A percentile compares a stretch with the other conserved stretches of the same genome.
Evolutionary conservation across 306 rosid genomes (phyloP).

Genomic region (Vachellia collinsii): DNA sequence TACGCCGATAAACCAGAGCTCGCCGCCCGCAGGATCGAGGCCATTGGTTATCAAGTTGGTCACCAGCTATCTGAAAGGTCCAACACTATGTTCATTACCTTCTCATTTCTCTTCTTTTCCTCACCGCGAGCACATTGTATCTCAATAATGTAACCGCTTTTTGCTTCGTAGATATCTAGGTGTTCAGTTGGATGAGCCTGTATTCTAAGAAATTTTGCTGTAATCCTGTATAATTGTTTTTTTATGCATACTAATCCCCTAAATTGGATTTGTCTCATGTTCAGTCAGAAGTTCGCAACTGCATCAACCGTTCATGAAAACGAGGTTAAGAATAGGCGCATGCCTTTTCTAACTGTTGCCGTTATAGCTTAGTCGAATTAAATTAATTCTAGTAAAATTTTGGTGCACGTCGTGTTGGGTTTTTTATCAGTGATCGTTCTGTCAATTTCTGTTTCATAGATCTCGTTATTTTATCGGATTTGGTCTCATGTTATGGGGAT

Average conservation of each 20-base stretch:
- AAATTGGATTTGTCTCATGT: neutral
- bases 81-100: slow-evolving; percentile 3
- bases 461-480: neutral
- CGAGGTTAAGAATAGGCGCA: neutral
- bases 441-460: neutral
- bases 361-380: neutral
- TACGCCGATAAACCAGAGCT: slow-evolving; percentile 91
- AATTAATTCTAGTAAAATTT: neutral
- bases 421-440: neutral
- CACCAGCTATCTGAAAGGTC: slow-evolving; percentile 98
- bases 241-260: neutral
- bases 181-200: neutral
- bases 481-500: neutral
- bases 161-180: neutral
- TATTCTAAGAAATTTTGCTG: neutral
- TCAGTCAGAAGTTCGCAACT: neutral
- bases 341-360: neutral
- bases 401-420: neutral
- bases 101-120: neutral
- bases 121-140: neutral
- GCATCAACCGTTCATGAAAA: neutral
- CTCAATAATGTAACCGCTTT: neutral
- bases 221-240: neutral
- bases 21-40: slow-evolving; percentile 94
- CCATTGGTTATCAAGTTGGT: slow-evolving; percentile 97